Percentiles rank a stretch among this genome's conserved stretches.
These are phyloP conservation scores for Alternaria hordeiaustralica DNA, from an alignment of 2,329 filamentous ascomycete genomes.

Conservation along the genomic window DNA sequence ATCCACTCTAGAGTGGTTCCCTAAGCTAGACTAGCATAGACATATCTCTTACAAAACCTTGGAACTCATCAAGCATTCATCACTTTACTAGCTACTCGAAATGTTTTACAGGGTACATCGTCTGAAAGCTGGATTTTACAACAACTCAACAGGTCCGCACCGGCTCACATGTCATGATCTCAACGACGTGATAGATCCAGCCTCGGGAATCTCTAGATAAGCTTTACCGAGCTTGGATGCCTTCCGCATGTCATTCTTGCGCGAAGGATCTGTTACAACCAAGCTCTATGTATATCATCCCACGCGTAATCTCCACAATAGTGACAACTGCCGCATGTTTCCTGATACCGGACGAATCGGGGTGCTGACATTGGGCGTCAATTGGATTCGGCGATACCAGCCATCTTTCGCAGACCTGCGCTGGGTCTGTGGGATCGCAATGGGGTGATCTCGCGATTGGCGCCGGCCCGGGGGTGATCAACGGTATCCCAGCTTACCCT, in stretches of 20 bases:
- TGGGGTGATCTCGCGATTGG: conserved; percentile 15
- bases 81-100: background rate
- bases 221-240: background rate
- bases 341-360: background rate
- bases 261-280: background rate
- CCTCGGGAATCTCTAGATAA: background rate
- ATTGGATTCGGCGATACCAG: conserved; percentile 3
- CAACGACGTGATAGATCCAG: background rate
- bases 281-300: background rate
- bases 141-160: background rate
- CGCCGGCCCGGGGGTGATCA: conserved; percentile 16
- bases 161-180: background rate
- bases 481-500: conserved; percentile 17
- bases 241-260: background rate
- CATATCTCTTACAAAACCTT: background rate
- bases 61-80: background rate
- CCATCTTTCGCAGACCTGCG: conserved; percentile 1
- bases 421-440: background rate
- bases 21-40: background rate
- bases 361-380: background rate
- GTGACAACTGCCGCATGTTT: background rate
- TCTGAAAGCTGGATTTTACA: background rate
- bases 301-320: conserved; percentile 4
- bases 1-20: background rate
- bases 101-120: background rate